Base-by-base conservation (phyloP, 139 green algal species). In the Mesotaenium endlicherianum region DNA sequence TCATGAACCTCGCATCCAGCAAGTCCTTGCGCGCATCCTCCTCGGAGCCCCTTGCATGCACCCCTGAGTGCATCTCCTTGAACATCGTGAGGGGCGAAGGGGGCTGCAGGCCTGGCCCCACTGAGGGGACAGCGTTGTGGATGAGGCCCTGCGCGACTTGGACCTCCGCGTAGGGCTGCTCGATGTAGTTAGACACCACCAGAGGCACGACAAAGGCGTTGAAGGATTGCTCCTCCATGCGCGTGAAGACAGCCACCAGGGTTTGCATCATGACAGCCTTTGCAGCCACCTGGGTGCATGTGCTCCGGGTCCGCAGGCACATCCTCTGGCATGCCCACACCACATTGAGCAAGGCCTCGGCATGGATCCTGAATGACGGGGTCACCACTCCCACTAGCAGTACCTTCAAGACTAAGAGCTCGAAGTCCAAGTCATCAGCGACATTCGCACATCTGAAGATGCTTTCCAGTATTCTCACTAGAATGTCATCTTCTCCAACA, bases 151-250 rank as follows among this genome's bases (percentile, higher is more conserved):
- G 68, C 2, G 55, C 47, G 20, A 89, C 2, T 3, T 14, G 11
- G 58, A 70, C 76, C 53, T 70, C 75, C 3, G 38, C 36, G 3
- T n/a, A n/a, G 31, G 38, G 34, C 3, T 36, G 60, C 30, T 67
- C 75, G 34, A 49, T 50, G 42, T 39, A 36, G 77, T 88, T 53
- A 2, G 75, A 49, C 30, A 88, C 83, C 36, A 87, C 81, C 45
- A 87, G 83, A 31, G 74, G 70, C 16, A 91, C 78, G 70, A 93
- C 34, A 3, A 39, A 43, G n/a, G 70, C 77, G 2, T 39, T 31
- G 45, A 40, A 2, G 1, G 77, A 86, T 64, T 91, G 88, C 20
- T 89, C 88, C 91, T 98, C 95, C 91, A 98, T 40, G 31, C 74
- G 74, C 53, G 20, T 26, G 30, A 81, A 41, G 42, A 70, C 43